Base-by-base conservation (phyloP, 2,329 filamentous ascomycete species). In the Macroventuria anomochaeta region DNA sequence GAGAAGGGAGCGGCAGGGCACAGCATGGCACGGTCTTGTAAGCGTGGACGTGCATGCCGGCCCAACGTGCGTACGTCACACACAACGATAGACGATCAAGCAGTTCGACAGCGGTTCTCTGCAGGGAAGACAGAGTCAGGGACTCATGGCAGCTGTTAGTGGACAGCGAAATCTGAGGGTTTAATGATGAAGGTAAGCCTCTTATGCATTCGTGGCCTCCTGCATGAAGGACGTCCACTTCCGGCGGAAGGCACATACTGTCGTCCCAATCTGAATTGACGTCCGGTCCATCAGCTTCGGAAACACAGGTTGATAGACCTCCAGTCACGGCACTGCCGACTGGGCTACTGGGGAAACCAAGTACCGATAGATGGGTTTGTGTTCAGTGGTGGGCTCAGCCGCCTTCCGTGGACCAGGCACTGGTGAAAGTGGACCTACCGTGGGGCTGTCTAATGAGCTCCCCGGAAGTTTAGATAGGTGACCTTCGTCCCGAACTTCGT, bases 351-450 rank as follows among this genome's bases (percentile, higher is more conserved):
- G 13, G 7, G 21, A 21, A n/a, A n/a, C 21, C 1, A 34, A n/a
- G 11, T 34, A 3, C 29, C 41, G 25, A 17, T 15, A 4, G 15
- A 18, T 40, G 12, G 40, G 11, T 34, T 29, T 13, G 17, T 46
- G 36, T 29, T 10, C 41, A 36, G 28, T n/a, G 34, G 41, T 36
- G 18, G 17, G 18, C 12, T 37, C 12, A 37, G 17, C 31, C 31
- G 46, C 23, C 20, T 37, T 49, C 46, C 38, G 37, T 36, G 25
- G 13, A 37, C 23, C 46, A 46, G 41, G 28, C 21, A 46, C 36
- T 40, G 10, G n/a, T 5, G 31, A 12, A 7, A 10, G 20, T n/a
- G 15, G 11, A 15, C 21, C 12, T 33, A 34, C 21, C 18, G 18
- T 23, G 49, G 42, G 18, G 31, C n/a, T 3, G 23, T 21, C 23